Base-by-base conservation (phyloP, 352 stramenopile species). In the Phytopythium oedochilum region DNA sequence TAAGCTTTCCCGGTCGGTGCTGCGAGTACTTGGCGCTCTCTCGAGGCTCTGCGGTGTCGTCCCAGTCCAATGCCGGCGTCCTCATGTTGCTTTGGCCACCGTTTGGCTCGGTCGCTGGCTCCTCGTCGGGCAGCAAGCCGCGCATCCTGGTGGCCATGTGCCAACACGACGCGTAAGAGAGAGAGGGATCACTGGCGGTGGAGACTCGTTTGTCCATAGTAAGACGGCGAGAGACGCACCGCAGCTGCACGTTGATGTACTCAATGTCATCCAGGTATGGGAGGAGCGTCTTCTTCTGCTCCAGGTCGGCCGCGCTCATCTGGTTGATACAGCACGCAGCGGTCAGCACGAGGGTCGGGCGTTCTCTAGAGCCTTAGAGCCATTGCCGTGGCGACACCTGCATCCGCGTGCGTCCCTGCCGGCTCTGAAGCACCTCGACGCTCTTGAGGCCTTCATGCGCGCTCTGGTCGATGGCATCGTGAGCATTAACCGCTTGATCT, bases 251-350 rank as follows among this genome's bases (percentile, higher is more conserved):
- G 61, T 92, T 92, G 55, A 94, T 90, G 60, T 94, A 94, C 64
- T 94, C 84, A 47, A 94, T 91, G 66, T 91, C 88, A 58, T 94
- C 78, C 28, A 94, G 59, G 46, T 92, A 94, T 39, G 84, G 84
- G 26, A 94, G 66, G 48, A 92, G 52, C 75, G 84, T 85, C 42
- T 89, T 90, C 66, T 92, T 94, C 38, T 90, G 75, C 57, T 87
- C 77, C 3, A 90, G 54, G 23, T 51, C 61, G 40, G 83, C 64
- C 15, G 85, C 70, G 31, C 68, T 87, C 75, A 88, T 83, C 64
- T 77, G 55, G 12, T 9, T 42, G 23, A 22, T 4, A 31, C 32
- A 3, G n/a, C 34, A 43, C 18, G 25, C 23, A 25, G 44, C 55
- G 14, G 7, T 23, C 28, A 18, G 17, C 5, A 23, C 10, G 10